phyloP scores from a whole-genome alignment of 2,329 filamentous ascomycete genomes.

The Bipolaris bicolor region DNA sequence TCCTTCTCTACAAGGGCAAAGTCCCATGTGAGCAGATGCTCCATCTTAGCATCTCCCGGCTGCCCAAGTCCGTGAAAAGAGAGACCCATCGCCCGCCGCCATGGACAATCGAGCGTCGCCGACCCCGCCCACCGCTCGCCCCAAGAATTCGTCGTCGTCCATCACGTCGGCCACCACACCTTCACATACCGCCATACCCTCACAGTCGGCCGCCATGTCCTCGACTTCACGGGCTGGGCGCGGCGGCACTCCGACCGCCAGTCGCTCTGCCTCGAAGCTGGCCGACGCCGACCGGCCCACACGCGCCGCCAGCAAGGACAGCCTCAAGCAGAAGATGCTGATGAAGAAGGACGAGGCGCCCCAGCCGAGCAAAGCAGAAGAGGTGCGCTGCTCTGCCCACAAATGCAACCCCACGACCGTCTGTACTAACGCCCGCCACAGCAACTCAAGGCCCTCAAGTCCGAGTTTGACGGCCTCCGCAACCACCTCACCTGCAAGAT shows the following conservation, averaged over 20 bases:
- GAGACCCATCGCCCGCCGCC: constrained; percentile 21
- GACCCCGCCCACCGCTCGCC: constrained; percentile 41
- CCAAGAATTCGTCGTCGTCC: constrained; percentile 38
- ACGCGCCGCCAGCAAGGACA: constrained; percentile 47
- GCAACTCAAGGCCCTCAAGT: constrained; percentile 48
- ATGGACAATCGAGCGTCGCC: constrained; percentile 43
- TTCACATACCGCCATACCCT: constrained; percentile 28
- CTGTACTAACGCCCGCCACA: constrained; percentile 35
- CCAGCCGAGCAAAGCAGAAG: constrained; percentile 44
- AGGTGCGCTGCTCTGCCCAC: constrained; percentile 30
- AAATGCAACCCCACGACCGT: too few species aligned
- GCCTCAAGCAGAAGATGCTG: constrained; percentile 47
- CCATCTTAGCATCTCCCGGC: constrained; percentile 15
- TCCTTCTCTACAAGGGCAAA: constrained; percentile 22
- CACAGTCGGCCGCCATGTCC: constrained; percentile 33
- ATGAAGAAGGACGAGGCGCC: constrained; percentile 43
- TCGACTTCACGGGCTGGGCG: constrained; percentile 34
- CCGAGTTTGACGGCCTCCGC: constrained; percentile 67
- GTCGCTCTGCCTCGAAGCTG: constrained; percentile 38
- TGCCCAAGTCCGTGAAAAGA: constrained; percentile 21
- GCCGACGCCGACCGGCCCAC: constrained; percentile 36
- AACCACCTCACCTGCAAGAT: constrained; percentile 70
- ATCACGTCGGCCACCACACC: constrained; percentile 36
- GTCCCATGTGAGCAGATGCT: constrained; percentile 30
- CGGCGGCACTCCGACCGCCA: constrained; percentile 36